Conservation (phyloP, 768 basidiomycete genomes). For the Mycena polygramma region DNA sequence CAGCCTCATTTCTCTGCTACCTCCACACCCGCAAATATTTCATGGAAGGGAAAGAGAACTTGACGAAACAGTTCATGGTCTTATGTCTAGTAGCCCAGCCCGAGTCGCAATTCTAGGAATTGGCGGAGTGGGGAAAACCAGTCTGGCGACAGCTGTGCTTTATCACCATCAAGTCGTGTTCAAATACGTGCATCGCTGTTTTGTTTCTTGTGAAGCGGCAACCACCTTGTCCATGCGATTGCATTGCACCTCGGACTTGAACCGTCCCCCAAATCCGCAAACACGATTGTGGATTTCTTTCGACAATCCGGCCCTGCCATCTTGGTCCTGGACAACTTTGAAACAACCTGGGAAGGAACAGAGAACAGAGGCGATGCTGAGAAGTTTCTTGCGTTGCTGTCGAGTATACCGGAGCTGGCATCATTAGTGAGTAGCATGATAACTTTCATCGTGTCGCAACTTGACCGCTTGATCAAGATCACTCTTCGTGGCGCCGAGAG, state of each 20-base stretch:
- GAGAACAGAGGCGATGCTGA: neutral
- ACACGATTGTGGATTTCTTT: neutral
- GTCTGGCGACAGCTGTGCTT: neutral
- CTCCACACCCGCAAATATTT: too few species aligned
- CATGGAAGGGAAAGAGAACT: too few species aligned
- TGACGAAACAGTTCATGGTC: neutral
- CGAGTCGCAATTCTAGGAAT: neutral
- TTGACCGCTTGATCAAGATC: neutral
- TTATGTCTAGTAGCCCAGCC: neutral
- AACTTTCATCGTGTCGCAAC: neutral
- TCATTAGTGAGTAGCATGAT: neutral
- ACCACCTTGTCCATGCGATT: neutral
- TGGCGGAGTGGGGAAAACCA: slow-evolving; percentile 7
- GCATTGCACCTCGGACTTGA: neutral
- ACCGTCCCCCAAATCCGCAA: neutral
- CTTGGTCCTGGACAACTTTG: neutral
- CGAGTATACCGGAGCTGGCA: neutral
- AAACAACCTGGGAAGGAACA: neutral
- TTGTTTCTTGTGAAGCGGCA: neutral
- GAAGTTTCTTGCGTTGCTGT: neutral
- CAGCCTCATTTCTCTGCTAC: too few species aligned
- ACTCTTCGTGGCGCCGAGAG: neutral
- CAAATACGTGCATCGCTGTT: neutral
- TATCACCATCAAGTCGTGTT: neutral
- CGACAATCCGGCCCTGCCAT: neutral